phyloP scores from a whole-genome alignment of 441 rosid genomes.

The Bruguiera hainesii region DNA sequence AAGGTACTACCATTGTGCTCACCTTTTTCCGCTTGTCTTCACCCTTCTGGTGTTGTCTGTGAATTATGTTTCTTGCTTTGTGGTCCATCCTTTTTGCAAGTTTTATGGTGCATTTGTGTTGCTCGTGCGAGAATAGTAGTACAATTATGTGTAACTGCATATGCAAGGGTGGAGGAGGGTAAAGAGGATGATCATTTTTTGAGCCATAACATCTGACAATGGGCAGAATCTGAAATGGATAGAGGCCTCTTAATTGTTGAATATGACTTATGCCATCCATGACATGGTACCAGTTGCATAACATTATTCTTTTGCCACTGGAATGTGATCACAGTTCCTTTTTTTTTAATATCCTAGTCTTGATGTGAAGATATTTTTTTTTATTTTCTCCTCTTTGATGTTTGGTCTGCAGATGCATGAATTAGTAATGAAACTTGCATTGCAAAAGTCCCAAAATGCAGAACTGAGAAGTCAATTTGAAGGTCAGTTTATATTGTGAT shows the following conservation, averaged over 20 bases:
- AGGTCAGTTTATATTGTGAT: slow-evolving; percentile 41
- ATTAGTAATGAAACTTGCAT: slow-evolving; percentile 73
- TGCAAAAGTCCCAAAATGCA: slow-evolving; percentile 81
- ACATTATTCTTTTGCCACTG: no score
- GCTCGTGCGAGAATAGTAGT: not conserved
- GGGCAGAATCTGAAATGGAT: slow-evolving; percentile 7
- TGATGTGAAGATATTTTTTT: no score
- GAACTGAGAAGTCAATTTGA: slow-evolving; percentile 87
- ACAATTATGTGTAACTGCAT: not conserved
- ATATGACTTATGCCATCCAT: slow-evolving; percentile 1
- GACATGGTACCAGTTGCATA: not conserved
- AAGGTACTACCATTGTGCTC: slow-evolving; percentile 44
- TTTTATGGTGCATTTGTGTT: not conserved
- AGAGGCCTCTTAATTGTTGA: not conserved
- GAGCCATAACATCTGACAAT: not conserved
- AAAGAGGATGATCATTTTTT: not conserved
- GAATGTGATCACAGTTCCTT: no score
- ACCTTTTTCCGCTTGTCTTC: not conserved
- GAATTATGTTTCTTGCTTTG: not conserved
- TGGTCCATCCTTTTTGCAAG: not conserved
- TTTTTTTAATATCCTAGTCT: no score
- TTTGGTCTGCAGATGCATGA: slow-evolving; percentile 69
- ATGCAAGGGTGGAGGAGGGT: not conserved
- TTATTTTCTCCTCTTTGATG: no score
- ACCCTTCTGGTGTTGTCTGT: no score